Percentiles rank a stretch among this genome's conserved stretches.
Evolutionary conservation across 2,329 filamentous ascomycete genomes (phyloP).

Genomic region (Aschersonia sp.): DNA sequence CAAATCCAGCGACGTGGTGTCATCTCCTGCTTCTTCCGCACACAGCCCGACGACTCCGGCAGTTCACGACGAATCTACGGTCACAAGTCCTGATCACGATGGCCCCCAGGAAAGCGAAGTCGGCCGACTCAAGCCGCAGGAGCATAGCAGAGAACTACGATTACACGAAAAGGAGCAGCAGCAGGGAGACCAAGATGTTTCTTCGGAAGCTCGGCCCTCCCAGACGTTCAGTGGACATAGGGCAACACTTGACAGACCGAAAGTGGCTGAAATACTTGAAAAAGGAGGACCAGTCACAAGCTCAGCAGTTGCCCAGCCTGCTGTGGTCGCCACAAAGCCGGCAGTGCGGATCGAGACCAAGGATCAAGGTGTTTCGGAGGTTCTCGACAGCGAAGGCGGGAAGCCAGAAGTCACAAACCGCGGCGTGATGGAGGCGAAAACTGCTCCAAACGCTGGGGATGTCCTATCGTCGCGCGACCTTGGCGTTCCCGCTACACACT

Average conservation of each 20-base stretch:
- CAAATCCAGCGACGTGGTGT: conserved; percentile 29
- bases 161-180: conserved; percentile 1
- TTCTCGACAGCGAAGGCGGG: conserved; percentile 21
- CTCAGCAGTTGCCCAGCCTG: too few species aligned
- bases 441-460: conserved; percentile 6
- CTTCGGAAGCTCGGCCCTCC: background rate
- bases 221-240: conserved; percentile 25
- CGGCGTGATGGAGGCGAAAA: conserved; percentile 13
- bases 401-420: conserved; percentile 19
- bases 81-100: conserved; percentile 62
- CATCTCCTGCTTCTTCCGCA: conserved; percentile 51
- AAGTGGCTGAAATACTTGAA: conserved; percentile 2
- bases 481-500: conserved; percentile 2
- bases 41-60: conserved; percentile 62
- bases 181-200: background rate
- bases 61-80: conserved; percentile 52
- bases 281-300: background rate
- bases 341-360: background rate
- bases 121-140: conserved; percentile 20
- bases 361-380: conserved; percentile 7
- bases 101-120: conserved; percentile 38
- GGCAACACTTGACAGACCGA: conserved; percentile 8
- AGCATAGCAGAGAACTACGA: background rate
- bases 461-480: conserved; percentile 1
- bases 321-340: too few species aligned